A percentile compares a stretch with the other conserved stretches of the same genome.
Evolutionary conservation across 495 filamentous ascomycete species (phyloP).

Genomic region (Xylaria acuta): DNA sequence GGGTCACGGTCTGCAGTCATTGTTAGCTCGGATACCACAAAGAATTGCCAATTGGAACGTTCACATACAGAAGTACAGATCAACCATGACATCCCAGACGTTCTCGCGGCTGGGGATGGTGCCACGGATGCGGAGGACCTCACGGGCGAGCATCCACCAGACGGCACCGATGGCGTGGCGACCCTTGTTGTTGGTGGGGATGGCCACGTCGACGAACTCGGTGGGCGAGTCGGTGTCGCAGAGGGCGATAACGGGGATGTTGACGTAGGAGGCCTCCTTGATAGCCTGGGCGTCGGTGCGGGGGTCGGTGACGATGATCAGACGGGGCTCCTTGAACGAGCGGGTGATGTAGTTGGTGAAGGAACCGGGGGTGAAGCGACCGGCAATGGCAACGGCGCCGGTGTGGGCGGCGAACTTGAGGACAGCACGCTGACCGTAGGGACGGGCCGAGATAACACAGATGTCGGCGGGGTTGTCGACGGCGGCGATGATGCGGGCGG

Average conservation of each 20-base stretch:
- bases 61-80: constrained; percentile 93
- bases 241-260: constrained; percentile 98
- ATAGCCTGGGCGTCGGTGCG: constrained; percentile 99
- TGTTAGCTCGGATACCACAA: constrained; percentile 31
- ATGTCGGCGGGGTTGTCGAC: constrained; percentile 99
- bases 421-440: constrained; percentile 98
- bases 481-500: constrained; percentile 96
- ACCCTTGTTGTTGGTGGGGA: constrained; percentile 99
- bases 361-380: constrained; percentile 99
- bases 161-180: constrained; percentile 96
- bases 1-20: constrained; percentile 81
- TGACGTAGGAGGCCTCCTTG: constrained; percentile 99
- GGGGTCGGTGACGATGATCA: constrained; percentile 99
- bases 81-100: constrained; percentile 98
- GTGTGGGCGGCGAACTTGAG: constrained; percentile 99
- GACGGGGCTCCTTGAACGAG: constrained; percentile 99
- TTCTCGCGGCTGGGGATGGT: constrained; percentile 92
- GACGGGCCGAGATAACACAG: constrained; percentile 98
- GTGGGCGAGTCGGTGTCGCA: constrained; percentile 99
- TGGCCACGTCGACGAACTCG: constrained; percentile 99
- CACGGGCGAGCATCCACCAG: constrained; percentile 99
- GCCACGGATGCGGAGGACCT: constrained; percentile 97
- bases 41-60: neutral
- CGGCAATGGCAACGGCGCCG: constrained; percentile 95
- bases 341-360: constrained; percentile 99